A percentile compares a stretch with the other conserved stretches of the same genome.
These are phyloP conservation scores for Leishmania arabica DNA, from an alignment of 208 protist genomes.

Conservation along the genomic window DNA sequence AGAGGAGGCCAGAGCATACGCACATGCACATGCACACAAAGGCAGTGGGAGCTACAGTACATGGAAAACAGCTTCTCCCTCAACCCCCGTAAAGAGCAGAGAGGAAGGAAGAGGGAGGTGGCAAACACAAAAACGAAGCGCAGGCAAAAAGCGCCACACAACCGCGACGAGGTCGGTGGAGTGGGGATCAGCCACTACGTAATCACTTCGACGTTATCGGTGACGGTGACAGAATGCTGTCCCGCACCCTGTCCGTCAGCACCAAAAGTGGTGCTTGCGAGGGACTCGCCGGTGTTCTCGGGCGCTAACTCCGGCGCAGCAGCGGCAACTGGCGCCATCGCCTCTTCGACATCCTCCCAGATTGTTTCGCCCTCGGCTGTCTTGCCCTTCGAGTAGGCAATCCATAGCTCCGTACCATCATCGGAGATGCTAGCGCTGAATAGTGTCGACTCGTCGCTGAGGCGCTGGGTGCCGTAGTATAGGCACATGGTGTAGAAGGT, in stretches of 20 bases:
- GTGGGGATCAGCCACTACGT: not conserved
- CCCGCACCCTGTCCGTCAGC: constrained; percentile 2
- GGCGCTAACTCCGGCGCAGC: not conserved
- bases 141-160: not conserved
- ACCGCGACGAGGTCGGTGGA: too few species aligned
- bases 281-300: constrained; percentile 10
- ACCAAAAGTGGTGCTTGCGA: not conserved
- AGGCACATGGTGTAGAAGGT: constrained; percentile 81
- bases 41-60: constrained; percentile 2
- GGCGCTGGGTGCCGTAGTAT: constrained; percentile 73
- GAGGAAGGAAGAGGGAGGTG: not conserved
- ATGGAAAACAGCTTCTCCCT: not conserved
- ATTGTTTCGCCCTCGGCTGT: constrained; percentile 63
- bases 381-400: constrained; percentile 72
- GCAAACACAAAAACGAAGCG: not conserved
- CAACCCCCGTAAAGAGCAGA: not conserved
- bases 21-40: not conserved
- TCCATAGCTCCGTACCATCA: constrained; percentile 82
- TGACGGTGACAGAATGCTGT: not conserved
- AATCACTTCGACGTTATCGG: not conserved
- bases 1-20: not conserved
- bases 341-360: constrained; percentile 82
- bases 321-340: constrained; percentile 37
- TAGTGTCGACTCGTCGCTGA: constrained; percentile 81
- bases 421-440: constrained; percentile 77